These are phyloP conservation scores for Leccinum sublutescens DNA, from an alignment of 768 basidiomycete species.

Conservation along the genomic window DNA sequence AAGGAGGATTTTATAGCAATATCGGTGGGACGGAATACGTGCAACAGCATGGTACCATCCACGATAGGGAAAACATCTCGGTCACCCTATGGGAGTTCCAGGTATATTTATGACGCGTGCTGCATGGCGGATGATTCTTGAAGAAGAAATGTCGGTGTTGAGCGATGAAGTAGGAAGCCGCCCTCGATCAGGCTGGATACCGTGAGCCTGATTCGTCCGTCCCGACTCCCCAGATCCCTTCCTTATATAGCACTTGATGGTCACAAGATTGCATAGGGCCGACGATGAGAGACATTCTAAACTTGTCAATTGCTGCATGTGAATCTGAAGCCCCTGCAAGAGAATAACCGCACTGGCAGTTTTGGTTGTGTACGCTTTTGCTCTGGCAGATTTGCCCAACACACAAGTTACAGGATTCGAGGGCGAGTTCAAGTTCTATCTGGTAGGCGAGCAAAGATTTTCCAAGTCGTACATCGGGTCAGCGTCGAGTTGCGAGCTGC, in stretches of 20 bases:
- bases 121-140: background rate
- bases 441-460: no score
- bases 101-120: background rate
- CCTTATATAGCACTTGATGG: background rate
- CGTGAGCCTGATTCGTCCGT: background rate
- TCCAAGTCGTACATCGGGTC: no score
- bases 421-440: no score
- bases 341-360: background rate
- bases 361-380: background rate
- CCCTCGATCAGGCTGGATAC: background rate
- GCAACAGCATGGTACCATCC: constrained; percentile 9
- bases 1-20: constrained; percentile 9
- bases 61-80: background rate
- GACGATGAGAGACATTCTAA: background rate
- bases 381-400: no score
- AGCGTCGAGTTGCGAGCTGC: no score
- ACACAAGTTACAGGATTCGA: no score
- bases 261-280: background rate
- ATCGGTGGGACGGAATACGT: constrained; percentile 4
- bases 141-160: background rate
- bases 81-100: background rate
- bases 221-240: background rate
- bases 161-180: background rate
- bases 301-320: background rate
- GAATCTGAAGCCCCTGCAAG: background rate